Conservation (phyloP, 768 basidiomycete genomes). For the Boletus huronensis region DNA sequence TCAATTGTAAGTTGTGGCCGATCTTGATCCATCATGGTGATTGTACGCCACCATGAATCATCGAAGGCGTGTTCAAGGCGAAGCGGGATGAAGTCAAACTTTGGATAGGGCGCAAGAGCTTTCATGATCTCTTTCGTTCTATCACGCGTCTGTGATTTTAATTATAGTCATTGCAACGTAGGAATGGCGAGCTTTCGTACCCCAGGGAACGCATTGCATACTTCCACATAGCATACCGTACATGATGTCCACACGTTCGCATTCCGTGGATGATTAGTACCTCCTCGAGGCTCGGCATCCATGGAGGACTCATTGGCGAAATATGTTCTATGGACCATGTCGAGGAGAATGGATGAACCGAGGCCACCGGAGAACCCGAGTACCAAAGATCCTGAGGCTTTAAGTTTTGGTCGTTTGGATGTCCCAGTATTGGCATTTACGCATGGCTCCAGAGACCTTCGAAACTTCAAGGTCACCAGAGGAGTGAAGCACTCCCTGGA, state of each 20-base stretch:
- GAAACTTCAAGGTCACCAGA: slow-evolving; percentile 60
- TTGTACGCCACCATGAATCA: slow-evolving; percentile 56
- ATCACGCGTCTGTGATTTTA: slow-evolving; percentile 46
- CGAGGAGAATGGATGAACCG: slow-evolving; percentile 68
- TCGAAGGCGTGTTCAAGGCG: slow-evolving; percentile 77
- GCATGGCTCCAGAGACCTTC: slow-evolving; percentile 58
- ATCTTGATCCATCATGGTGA: slow-evolving; percentile 34
- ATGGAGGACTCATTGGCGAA: slow-evolving; percentile 34
- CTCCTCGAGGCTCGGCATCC: slow-evolving; percentile 41
- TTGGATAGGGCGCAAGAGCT: slow-evolving; percentile 45
- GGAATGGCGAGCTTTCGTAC: slow-evolving; percentile 38
- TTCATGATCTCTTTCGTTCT: slow-evolving; percentile 49
- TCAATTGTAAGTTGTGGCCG: slow-evolving; percentile 40
- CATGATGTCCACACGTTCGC: slow-evolving; percentile 60
- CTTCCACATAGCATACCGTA: slow-evolving; percentile 67
- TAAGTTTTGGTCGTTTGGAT: slow-evolving; percentile 55
- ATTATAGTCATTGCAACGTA: slow-evolving; percentile 1
- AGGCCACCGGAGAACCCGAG: slow-evolving; percentile 79
- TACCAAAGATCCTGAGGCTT: slow-evolving; percentile 64
- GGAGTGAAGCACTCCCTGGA: slow-evolving; percentile 64
- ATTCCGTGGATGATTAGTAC: slow-evolving; percentile 65
- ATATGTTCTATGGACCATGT: slow-evolving; percentile 61
- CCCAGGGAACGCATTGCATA: slow-evolving; percentile 54
- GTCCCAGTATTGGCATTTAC: slow-evolving; percentile 56
- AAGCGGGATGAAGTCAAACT: slow-evolving; percentile 57